Evolutionary conservation across 345 rosid genomes (phyloP).

Genomic region (Linum usitatissimum): DNA sequence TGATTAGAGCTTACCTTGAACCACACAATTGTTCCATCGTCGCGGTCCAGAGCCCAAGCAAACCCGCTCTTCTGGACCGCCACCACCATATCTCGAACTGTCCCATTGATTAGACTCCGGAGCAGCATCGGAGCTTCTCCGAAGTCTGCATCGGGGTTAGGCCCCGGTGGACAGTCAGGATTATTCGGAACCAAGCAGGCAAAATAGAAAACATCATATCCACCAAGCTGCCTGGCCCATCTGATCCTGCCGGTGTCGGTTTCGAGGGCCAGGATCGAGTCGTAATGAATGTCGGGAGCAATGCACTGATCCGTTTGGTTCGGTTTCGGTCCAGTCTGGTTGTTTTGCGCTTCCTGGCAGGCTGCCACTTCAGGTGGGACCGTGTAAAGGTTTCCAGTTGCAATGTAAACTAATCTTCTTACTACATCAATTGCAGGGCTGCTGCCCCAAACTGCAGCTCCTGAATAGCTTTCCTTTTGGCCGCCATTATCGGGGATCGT

Average conservation of each 20-base stretch:
- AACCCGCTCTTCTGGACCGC: constrained; percentile 42
- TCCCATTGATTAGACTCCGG: constrained; percentile 10
- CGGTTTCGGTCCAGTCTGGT: constrained; percentile 25
- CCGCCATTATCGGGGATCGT: constrained; percentile 38
- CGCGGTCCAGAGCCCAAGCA: constrained; percentile 39
- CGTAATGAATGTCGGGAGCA: constrained; percentile 22
- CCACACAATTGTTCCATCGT: constrained; percentile 31
- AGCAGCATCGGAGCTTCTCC: constrained; percentile 37
- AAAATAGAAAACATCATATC: constrained; percentile 33
- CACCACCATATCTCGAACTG: constrained; percentile 18
- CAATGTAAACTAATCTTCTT: constrained; percentile 30
- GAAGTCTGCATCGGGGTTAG: constrained; percentile 46
- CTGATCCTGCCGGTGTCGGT: constrained; percentile 23
- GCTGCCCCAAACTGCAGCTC: constrained; percentile 43
- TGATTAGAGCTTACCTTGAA: constrained; percentile 26
- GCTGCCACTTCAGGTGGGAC: constrained; percentile 26
- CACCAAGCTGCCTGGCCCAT: constrained; percentile 34
- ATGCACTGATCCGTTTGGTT: constrained; percentile 30
- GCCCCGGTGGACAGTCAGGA: constrained; percentile 42
- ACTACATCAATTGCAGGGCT: constrained; percentile 30
- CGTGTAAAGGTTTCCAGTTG: constrained; percentile 31
- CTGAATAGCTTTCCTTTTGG: constrained; percentile 29
- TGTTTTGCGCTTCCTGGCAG: constrained; percentile 33
- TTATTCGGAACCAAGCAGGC: constrained; percentile 32
- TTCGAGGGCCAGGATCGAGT: constrained; percentile 27